Conservation (phyloP, 2,329 filamentous ascomycete species). For the Diaporthe ilicicola region DNA sequence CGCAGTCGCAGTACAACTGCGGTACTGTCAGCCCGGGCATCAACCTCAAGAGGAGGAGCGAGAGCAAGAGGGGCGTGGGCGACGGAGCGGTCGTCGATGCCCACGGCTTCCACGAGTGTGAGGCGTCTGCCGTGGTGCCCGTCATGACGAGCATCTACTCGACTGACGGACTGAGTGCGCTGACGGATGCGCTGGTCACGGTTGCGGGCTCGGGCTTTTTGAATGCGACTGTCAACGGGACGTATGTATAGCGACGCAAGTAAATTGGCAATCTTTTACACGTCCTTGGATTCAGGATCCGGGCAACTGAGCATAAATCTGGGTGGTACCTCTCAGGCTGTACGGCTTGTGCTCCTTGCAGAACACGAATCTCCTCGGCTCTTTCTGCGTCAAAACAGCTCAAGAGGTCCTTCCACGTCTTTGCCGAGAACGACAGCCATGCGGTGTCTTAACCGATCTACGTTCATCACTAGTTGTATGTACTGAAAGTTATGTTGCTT, state of each 20-base stretch:
- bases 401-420: too few species aligned
- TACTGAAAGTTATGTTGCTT: too few species aligned
- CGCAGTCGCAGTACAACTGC: conserved; percentile 49
- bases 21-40: conserved; percentile 28
- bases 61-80: neutral
- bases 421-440: too few species aligned
- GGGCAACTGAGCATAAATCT: too few species aligned
- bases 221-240: conserved; percentile 26
- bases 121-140: conserved; percentile 21
- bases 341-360: too few species aligned
- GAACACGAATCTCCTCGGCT: too few species aligned
- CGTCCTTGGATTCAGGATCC: too few species aligned
- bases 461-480: too few species aligned
- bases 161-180: conserved; percentile 3
- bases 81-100: neutral
- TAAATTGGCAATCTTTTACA: too few species aligned
- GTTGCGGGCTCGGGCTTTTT: conserved; percentile 20
- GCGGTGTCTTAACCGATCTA: too few species aligned
- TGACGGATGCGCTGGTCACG: conserved; percentile 2
- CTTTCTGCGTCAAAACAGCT: too few species aligned
- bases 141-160: conserved; percentile 31
- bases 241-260: neutral
- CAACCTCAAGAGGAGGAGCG: conserved; percentile 20
- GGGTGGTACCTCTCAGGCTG: too few species aligned
- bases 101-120: conserved; percentile 19